These are phyloP conservation scores for Pyricularia sp. DNA, from an alignment of 2,329 filamentous ascomycete species.

Conservation along the genomic window DNA sequence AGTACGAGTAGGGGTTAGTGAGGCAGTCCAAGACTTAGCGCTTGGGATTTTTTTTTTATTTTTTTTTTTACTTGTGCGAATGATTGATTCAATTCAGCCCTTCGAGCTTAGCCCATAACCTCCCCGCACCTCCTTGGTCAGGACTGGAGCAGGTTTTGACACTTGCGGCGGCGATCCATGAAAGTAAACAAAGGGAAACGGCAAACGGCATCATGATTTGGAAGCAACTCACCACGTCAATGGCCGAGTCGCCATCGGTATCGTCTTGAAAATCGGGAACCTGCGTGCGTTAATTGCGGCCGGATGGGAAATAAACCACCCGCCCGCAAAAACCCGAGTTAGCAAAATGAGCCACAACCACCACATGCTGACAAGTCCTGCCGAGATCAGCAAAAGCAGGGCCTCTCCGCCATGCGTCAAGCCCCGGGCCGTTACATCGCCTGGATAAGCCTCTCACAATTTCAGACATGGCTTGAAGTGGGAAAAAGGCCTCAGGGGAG, in stretches of 20 bases:
- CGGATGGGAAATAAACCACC: neutral
- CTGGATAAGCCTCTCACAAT: neutral
- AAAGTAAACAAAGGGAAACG: neutral
- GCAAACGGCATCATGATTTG: neutral
- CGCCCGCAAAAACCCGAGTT: neutral
- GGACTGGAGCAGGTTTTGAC: neutral
- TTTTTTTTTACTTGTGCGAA: neutral
- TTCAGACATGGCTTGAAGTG: neutral
- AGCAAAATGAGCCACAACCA: neutral
- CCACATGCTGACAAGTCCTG: neutral
- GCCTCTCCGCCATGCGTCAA: neutral
- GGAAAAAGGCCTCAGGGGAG: no score
- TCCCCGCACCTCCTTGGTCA: neutral
- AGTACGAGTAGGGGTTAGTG: neutral
- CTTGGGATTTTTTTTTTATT: neutral
- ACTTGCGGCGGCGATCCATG: neutral
- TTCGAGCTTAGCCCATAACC: neutral
- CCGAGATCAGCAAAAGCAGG: neutral
- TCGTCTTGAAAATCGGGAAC: slow-evolving; percentile 5
- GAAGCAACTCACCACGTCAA: slow-evolving; percentile 5
- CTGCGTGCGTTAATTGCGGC: neutral
- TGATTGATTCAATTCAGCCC: neutral
- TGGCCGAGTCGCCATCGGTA: slow-evolving; percentile 6
- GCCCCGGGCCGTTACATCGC: neutral
- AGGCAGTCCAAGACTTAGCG: neutral